A percentile compares a stretch with the other conserved stretches of the same genome.
Evolutionary conservation across 495 filamentous ascomycete genomes (phyloP).

Genomic region (Talaromyces proteolyticus): DNA sequence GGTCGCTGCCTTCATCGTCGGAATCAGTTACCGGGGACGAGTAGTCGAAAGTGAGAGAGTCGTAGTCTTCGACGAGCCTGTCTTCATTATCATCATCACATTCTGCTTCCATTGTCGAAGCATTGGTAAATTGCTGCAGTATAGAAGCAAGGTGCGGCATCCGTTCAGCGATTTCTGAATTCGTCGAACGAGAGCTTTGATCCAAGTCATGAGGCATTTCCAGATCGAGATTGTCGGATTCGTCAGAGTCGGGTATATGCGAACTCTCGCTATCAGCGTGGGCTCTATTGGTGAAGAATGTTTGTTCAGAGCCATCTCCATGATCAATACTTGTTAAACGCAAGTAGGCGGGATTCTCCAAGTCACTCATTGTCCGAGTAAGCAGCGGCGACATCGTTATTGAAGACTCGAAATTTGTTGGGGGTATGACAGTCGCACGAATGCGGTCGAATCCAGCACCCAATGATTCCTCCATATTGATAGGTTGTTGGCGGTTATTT

Average conservation of each 20-base stretch:
- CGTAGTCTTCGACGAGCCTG: neutral
- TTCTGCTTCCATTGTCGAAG: neutral
- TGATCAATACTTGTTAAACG: neutral
- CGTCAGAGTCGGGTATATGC: neutral
- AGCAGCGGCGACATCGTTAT: neutral
- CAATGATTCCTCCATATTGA: slow-evolving; percentile 5
- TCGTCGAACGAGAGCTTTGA: neutral
- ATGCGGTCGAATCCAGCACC: slow-evolving; percentile 7
- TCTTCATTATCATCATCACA: neutral
- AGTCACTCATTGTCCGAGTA: neutral
- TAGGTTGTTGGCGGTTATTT: neutral
- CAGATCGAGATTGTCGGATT: neutral
- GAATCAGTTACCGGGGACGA: neutral
- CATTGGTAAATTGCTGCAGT: neutral
- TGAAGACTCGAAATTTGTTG: neutral
- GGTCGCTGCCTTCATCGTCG: slow-evolving; percentile 17
- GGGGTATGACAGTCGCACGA: slow-evolving; percentile 1
- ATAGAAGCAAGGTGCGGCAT: neutral
- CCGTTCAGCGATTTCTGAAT: neutral
- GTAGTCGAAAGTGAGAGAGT: neutral
- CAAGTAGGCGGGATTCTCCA: neutral
- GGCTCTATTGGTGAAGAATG: neutral
- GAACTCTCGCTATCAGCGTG: neutral
- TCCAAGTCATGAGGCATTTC: neutral
- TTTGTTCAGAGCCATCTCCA: neutral